phyloP scores from a whole-genome alignment of 2,329 filamentous ascomycete genomes.

The Fusarium illudens region DNA sequence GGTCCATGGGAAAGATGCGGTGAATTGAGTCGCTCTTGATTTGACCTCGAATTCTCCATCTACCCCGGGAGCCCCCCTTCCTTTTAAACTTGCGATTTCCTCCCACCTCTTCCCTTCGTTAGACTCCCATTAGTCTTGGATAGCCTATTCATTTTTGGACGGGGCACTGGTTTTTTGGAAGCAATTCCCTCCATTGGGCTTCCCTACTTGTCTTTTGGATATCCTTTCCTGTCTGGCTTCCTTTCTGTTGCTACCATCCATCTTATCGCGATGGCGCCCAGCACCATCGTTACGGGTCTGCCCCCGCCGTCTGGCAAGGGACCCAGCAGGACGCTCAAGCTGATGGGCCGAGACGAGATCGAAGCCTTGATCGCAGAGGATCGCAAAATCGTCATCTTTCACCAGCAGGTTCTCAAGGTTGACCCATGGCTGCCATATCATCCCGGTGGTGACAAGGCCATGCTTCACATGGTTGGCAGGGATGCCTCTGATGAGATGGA shows the following conservation, averaged over 20 bases:
- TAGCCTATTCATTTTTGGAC: background rate
- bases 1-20: conserved; percentile 37
- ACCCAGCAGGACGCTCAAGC: conserved; percentile 44
- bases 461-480: conserved; percentile 90
- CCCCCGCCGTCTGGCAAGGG: conserved; percentile 20
- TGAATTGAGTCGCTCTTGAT: conserved; percentile 32
- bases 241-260: background rate
- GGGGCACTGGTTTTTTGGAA: conserved; percentile 1
- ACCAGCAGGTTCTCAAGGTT: conserved; percentile 83
- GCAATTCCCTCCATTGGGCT: conserved; percentile 1
- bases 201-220: background rate
- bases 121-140: background rate
- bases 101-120: background rate
- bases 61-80: conserved; percentile 3
- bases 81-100: conserved; percentile 3
- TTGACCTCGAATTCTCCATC: conserved; percentile 7
- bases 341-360: conserved; percentile 50
- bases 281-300: conserved; percentile 35
- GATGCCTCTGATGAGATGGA: conserved; percentile 96
- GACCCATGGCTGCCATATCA: conserved; percentile 91
- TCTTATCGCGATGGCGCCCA: conserved; percentile 14
- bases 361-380: conserved; percentile 87
- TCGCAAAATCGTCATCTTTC: conserved; percentile 79
- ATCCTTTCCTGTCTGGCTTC: background rate
- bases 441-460: conserved; percentile 89